phyloP scores from a whole-genome alignment of 192 early-diverging fungal species.

The Geranomyces michiganensis region DNA sequence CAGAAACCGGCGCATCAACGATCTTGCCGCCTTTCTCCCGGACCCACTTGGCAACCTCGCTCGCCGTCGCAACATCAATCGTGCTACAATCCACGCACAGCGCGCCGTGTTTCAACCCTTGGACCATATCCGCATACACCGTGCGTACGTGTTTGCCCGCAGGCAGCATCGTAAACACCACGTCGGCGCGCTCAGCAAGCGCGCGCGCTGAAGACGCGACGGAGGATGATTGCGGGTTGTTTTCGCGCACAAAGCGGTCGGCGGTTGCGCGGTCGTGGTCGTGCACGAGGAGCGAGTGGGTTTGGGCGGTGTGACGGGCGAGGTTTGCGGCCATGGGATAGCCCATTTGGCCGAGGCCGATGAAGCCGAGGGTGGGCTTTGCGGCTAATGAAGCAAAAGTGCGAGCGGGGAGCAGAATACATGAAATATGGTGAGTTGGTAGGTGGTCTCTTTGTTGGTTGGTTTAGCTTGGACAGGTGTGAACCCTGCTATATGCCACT shows the following conservation, averaged over 20 bases:
- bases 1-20: constrained; percentile 94
- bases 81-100: constrained; percentile 89
- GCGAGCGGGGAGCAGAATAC: too few relatives aligned
- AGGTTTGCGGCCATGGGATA: constrained; percentile 92
- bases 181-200: constrained; percentile 65
- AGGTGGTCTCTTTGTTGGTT: too few relatives aligned
- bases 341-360: constrained; percentile 87
- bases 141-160: constrained; percentile 75
- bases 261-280: constrained; percentile 67
- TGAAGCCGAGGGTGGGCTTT: constrained; percentile 65
- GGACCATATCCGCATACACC: constrained; percentile 79
- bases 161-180: constrained; percentile 93
- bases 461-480: too few relatives aligned
- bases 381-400: too few relatives aligned
- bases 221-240: constrained; percentile 2
- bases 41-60: constrained; percentile 67
- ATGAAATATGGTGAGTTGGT: too few relatives aligned
- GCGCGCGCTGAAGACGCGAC: constrained; percentile 53
- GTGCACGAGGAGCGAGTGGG: constrained; percentile 66
- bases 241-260: constrained; percentile 50
- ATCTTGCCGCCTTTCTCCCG: constrained; percentile 59
- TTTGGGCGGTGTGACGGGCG: constrained; percentile 48
- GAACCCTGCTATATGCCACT: too few relatives aligned
- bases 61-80: constrained; percentile 81
- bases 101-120: constrained; percentile 40